Percentiles rank a stretch among this genome's conserved stretches.
These are phyloP conservation scores for Hydnomerulius pinastri DNA, from an alignment of 768 basidiomycete species.

Conservation along the genomic window DNA sequence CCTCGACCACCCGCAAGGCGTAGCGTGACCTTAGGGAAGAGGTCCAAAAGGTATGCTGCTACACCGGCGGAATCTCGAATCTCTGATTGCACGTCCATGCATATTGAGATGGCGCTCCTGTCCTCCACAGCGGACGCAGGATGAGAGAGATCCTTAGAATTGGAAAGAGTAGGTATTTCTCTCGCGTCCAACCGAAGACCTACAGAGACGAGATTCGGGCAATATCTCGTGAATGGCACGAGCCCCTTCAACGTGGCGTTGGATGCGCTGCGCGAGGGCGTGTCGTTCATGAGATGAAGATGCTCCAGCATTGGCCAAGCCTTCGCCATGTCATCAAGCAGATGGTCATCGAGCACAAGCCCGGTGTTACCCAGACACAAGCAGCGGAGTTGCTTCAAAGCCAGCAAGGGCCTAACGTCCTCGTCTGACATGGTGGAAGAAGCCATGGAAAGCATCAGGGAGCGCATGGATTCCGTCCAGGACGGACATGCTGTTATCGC, in stretches of 20 bases:
- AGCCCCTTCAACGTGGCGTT: conserved; percentile 14
- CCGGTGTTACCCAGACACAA: conserved; percentile 11
- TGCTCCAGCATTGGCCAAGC: conserved; percentile 22
- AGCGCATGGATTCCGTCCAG: too few species aligned
- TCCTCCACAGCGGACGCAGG: conserved; percentile 2
- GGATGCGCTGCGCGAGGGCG: conserved; percentile 4
- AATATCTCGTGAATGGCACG: conserved; percentile 10
- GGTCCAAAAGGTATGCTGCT: conserved; percentile 19
- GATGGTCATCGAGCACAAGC: conserved; percentile 15
- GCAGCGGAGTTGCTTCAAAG: conserved; percentile 11
- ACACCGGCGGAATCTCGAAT: conserved; percentile 18
- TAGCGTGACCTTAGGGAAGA: conserved; percentile 10
- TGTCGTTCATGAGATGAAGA: conserved; percentile 15
- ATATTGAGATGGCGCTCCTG: conserved; percentile 1
- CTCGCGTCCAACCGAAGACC: conserved; percentile 22
- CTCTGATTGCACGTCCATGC: conserved; percentile 18
- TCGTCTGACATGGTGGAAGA: too few species aligned
- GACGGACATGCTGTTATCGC: too few species aligned
- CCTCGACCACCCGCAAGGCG: background rate
- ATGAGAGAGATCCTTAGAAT: background rate
- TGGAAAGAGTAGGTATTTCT: conserved; percentile 9
- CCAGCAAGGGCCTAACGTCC: conserved; percentile 6
- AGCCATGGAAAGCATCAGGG: too few species aligned
- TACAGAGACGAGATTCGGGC: conserved; percentile 16
- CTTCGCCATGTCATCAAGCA: conserved; percentile 15